A percentile compares a stretch with the other conserved stretches of the same genome.
These are phyloP conservation scores for Fomes fomentarius DNA, from an alignment of 1,284 basidiomycete species.

Conservation along the genomic window DNA sequence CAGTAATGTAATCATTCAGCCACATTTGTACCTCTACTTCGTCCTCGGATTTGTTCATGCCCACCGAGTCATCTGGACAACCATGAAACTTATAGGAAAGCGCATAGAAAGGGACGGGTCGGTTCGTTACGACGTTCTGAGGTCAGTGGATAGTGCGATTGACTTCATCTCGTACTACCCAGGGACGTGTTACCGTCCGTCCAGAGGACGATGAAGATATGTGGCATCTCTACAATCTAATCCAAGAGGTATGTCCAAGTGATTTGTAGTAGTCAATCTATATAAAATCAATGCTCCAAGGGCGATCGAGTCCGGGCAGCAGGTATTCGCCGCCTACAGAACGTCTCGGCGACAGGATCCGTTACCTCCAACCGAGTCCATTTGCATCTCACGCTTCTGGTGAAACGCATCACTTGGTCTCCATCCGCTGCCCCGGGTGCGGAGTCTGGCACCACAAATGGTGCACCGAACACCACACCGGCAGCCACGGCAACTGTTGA, in stretches of 20 bases:
- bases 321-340: constrained; percentile 83
- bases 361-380: constrained; percentile 90
- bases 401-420: constrained; percentile 72
- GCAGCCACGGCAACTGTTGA: constrained; percentile 72
- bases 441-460: constrained; percentile 45
- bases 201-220: constrained; percentile 98
- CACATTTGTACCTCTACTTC: constrained; percentile 2
- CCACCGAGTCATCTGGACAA: constrained; percentile 1
- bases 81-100: constrained; percentile 79
- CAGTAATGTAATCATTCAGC: constrained; percentile 18
- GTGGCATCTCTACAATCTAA: constrained; percentile 99
- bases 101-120: constrained; percentile 80
- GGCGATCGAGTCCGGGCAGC: constrained; percentile 91
- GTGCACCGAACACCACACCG: constrained; percentile 37
- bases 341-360: constrained; percentile 89
- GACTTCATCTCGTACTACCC: too few relatives aligned
- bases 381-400: constrained; percentile 84
- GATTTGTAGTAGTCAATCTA: neutral
- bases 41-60: too few relatives aligned
- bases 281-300: constrained; percentile 33
- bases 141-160: too few relatives aligned
- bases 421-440: constrained; percentile 57
- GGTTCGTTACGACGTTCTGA: constrained; percentile 50
- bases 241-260: constrained; percentile 59
- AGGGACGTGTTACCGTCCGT: constrained; percentile 90